A percentile compares a stretch with the other conserved stretches of the same genome.
Conservation (phyloP, 768 basidiomycete species). For the Lactarius pseudohatsudake region DNA sequence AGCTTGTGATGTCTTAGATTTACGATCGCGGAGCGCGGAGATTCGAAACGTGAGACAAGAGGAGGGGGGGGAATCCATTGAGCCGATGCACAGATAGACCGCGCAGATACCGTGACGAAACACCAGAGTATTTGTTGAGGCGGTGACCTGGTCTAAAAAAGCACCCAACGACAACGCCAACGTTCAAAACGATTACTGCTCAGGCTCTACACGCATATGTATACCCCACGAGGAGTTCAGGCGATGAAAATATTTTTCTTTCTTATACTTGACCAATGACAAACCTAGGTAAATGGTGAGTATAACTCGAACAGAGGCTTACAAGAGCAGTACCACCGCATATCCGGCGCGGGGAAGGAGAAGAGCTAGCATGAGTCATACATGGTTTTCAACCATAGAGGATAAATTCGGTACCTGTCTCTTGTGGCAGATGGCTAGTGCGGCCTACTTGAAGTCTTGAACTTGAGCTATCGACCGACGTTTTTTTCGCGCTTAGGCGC, state of each 20-base stretch:
- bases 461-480: no score
- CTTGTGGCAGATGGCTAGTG: no score
- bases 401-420: no score
- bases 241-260: background rate
- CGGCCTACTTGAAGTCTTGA: no score
- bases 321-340: background rate
- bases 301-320: background rate
- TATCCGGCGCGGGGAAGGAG: background rate
- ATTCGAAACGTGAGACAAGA: background rate
- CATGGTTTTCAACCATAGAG: no score
- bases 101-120: background rate
- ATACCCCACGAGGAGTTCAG: background rate
- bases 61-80: background rate
- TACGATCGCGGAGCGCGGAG: slow-evolving; percentile 12
- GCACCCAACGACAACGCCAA: background rate
- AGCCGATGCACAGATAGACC: background rate
- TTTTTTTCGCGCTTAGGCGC: no score
- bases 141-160: background rate
- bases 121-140: background rate
- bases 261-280: background rate
- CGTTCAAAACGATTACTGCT: background rate
- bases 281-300: background rate
- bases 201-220: background rate
- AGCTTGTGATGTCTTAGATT: slow-evolving; percentile 17
- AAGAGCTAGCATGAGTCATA: no score